These are phyloP conservation scores for Solanum hybrid DNA, from an alignment of 305 asterid genomes.

Conservation along the genomic window DNA sequence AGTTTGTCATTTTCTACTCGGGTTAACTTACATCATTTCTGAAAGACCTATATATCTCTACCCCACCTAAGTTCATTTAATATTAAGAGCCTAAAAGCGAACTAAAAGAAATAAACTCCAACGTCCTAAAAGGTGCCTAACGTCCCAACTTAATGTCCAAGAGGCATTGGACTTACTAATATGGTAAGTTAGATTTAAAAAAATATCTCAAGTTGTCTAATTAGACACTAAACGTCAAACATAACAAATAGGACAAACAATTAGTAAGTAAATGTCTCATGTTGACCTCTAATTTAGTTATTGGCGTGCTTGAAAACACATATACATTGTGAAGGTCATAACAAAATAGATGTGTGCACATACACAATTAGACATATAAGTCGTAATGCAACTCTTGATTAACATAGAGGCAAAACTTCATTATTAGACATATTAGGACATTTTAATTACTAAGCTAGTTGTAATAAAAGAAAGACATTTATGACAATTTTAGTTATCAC, in stretches of 20 bases:
- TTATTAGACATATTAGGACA: not conserved
- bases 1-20: not conserved
- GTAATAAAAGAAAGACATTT: not conserved
- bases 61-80: not conserved
- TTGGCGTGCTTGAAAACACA: not conserved
- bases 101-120: not conserved
- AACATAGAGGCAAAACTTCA: not conserved
- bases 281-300: not conserved
- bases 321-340: not conserved
- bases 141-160: not conserved
- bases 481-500: not conserved
- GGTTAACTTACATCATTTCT: not conserved
- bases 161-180: not conserved
- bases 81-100: not conserved
- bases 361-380: not conserved
- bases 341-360: not conserved
- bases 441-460: not conserved
- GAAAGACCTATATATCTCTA: not conserved
- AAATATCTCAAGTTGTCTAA: not conserved
- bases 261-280: not conserved
- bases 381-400: not conserved
- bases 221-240: not conserved
- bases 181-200: not conserved
- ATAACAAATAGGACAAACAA: not conserved
- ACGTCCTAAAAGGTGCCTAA: not conserved